Conservation (phyloP, 2,329 filamentous ascomycete genomes). For the Fusarium hostae region DNA sequence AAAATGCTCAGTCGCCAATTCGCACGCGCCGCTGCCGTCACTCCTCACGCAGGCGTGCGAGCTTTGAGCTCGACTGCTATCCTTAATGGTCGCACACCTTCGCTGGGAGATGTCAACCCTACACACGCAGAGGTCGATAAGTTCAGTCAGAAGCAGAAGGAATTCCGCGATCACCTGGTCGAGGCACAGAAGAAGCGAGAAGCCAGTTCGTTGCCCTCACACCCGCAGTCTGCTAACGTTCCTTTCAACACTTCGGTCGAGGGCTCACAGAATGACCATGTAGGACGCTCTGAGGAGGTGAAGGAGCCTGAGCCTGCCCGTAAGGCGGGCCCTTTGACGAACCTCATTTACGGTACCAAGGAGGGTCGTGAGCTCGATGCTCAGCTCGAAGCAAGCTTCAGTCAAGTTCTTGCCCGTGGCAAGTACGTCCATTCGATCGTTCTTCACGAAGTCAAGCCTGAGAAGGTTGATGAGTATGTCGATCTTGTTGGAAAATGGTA, state of each 20-base stretch:
- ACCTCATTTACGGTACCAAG: conserved; percentile 95
- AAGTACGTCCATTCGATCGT: conserved; percentile 99
- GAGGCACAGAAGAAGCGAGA: conserved; percentile 83
- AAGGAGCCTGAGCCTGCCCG: conserved; percentile 68
- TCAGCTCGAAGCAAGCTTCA: conserved; percentile 96
- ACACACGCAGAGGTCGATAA: conserved; percentile 72
- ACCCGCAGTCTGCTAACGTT: conserved; percentile 56
- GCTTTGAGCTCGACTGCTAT: conserved; percentile 67
- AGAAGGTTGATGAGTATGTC: conserved; percentile 95
- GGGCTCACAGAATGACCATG: conserved; percentile 50
- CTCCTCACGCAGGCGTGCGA: conserved; percentile 62
- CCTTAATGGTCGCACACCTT: conserved; percentile 67
- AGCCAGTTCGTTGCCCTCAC: conserved; percentile 76
- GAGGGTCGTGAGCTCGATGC: conserved; percentile 94
- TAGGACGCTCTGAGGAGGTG: conserved; percentile 63
- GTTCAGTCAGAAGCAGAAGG: conserved; percentile 86
- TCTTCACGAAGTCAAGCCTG: conserved; percentile 93
- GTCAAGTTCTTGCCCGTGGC: conserved; percentile 90
- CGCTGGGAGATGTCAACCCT: conserved; percentile 82
- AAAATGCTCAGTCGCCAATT: conserved; percentile 64
- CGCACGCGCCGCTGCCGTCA: conserved; percentile 55
- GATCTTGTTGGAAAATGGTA: conserved; percentile 92
- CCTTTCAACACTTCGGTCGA: conserved; percentile 55
- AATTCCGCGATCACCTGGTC: conserved; percentile 85
- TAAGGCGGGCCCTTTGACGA: conserved; percentile 79